Base-by-base conservation (phyloP, 2,329 filamentous ascomycete species). In the Xylariaceae sp. region DNA sequence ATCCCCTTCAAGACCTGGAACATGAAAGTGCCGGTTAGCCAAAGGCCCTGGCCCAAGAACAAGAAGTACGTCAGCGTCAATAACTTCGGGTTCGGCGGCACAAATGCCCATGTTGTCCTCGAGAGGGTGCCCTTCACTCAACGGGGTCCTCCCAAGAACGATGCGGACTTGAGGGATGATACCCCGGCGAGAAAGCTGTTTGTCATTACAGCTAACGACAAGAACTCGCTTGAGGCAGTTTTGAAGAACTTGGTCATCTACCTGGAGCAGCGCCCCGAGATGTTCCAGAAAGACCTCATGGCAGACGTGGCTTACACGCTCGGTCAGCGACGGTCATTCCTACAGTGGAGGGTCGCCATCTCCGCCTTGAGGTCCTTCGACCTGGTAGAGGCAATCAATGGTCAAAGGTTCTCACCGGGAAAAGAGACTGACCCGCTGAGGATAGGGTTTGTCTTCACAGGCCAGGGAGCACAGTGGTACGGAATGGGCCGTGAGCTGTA, bases 1-100 rank as follows among this genome's bases (percentile, higher is more conserved):
- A 74, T 73, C 7, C 67, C 68, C 0, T 69, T 68, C 39, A 65
- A 69, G 27, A 61, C 70, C 21, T 73, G 69, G 69, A 68, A 71
- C 39, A 55, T 74, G 38, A 70, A 57, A 49, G 53, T 73, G 0
- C 68, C 70, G 0, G 52, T 59, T 16, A 63, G 49, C 12, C 63
- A 68, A 38, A 58, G 63, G 1, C 69, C 68, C 0, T 73, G 68
- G 65, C 70, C 69, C 1, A 61, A 56, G 31, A 62, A 63, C 30
- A 73, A 73, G 60, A 67, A 66, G 45, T 70, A 67, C 48, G 64
- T 71, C 42, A 72, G 69, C 45, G 43, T 57, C 5, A 59, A 59
- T 40, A 59, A 57, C 47, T 59, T 59, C 30, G 56, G 56, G 0
- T 59, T 57, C 27, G 56, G 56, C 9, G 56, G 55, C 17, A 57